Conservation (phyloP, 2,329 filamentous ascomycete genomes). For the Nemania serpens region DNA sequence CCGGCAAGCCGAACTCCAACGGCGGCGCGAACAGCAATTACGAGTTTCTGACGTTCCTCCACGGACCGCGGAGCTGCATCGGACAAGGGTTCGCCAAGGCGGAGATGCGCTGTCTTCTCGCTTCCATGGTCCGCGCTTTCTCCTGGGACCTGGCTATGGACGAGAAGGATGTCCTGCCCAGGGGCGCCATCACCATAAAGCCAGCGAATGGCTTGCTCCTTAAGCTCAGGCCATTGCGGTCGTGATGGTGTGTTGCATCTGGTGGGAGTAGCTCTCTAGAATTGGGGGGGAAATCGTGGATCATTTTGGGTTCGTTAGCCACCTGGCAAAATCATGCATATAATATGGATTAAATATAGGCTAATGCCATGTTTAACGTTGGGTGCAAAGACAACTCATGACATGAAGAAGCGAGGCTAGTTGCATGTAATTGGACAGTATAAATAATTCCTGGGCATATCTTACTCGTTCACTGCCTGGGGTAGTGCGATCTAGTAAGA, state of each 20-base stretch:
- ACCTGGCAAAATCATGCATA: too few relatives aligned
- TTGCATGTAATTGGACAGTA: too few relatives aligned
- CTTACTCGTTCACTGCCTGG: too few relatives aligned
- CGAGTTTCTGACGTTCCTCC: constrained; percentile 69
- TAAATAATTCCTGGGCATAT: too few relatives aligned
- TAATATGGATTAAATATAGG: too few relatives aligned
- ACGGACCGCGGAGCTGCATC: constrained; percentile 73
- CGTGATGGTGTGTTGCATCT: background rate
- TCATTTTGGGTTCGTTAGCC: too few relatives aligned
- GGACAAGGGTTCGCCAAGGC: constrained; percentile 72
- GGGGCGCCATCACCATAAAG: constrained; percentile 67
- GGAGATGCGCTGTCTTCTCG: constrained; percentile 75
- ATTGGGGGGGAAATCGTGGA: too few relatives aligned
- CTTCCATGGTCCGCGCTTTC: constrained; percentile 68
- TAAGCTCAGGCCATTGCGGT: constrained; percentile 13
- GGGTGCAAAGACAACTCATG: too few relatives aligned
- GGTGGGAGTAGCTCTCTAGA: background rate
- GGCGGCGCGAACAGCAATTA: constrained; percentile 73
- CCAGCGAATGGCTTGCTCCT: constrained; percentile 69
- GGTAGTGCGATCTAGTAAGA: too few relatives aligned
- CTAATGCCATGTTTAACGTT: too few relatives aligned
- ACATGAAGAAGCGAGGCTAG: too few relatives aligned
- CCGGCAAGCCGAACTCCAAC: constrained; percentile 53
- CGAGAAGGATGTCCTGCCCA: constrained; percentile 62
- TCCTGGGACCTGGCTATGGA: constrained; percentile 61